Evolutionary conservation across 2,329 filamentous ascomycete species (phyloP), one percentile per base, ranked within the genome.

Genomic region (Orbilia oligospora): DNA sequence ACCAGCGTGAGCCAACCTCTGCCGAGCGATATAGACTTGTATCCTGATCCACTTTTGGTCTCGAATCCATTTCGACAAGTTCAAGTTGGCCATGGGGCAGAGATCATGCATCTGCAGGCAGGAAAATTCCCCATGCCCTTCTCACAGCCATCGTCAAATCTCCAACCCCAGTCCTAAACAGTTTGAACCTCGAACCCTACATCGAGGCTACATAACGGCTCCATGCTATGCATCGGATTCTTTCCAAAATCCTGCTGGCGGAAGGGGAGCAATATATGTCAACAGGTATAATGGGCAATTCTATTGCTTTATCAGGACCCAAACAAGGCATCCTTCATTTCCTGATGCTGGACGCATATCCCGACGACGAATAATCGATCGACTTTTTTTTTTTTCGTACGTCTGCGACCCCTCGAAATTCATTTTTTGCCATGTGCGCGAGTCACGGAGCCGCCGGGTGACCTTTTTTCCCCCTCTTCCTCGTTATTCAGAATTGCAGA

Each of bases 241-340:
- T 46, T 72, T 65, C 38, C 46, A 65, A 27, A 66, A 49, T 73
- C 36, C 49, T 67, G 69, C 61, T 67, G 38, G 68, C 68, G 68
- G 58, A 66, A 72, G 69, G 56, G 72, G 56, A 56, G 64, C 46
- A 48, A 70, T 58, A 58, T 65, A 70, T 71, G 67, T 76, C 72
- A 56, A 66, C 72, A 71, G 58, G 48, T 77, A 70, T 71, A 71
- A 41, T 53, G 44, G 49, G 36, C 36, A 33, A 58, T 30, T 49
- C n/a, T 71, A 71, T 71, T 65, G 69, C 69, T 65, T 56, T 71
- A 71, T 71, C 53, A 38, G 30, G 56, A 16, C 56, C 68, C 44
- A 33, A 61, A 27, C 56, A 55, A 61, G 22, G 27, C 53, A 27
- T 48, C 67, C 51, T 64, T 71, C 67, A 71, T 71, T 71, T 71